Conservation (phyloP, 768 basidiomycete genomes). For the Podaxis sp. region DNA sequence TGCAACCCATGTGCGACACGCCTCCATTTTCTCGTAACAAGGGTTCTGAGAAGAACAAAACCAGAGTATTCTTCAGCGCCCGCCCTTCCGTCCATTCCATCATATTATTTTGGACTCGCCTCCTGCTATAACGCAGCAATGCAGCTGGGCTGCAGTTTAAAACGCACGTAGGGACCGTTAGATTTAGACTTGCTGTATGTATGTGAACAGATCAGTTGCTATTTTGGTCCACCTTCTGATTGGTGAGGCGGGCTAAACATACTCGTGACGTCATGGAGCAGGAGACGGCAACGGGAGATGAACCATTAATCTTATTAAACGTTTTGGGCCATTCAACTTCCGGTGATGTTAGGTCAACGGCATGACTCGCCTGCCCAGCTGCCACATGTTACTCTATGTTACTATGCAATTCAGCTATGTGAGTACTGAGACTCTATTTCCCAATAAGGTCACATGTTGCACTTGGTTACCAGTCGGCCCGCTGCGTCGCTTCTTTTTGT, state of each 20-base stretch:
- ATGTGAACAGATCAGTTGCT: neutral
- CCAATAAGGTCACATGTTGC: no score
- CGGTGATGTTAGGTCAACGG: neutral
- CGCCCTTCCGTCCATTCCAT: neutral
- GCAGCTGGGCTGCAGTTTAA: no score
- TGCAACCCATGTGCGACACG: neutral
- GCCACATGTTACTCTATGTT: neutral
- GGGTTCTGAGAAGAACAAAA: neutral
- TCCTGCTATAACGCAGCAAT: no score
- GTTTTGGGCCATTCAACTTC: neutral
- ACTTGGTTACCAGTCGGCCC: no score
- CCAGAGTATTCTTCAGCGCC: neutral
- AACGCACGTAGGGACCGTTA: neutral
- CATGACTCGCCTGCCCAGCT: neutral
- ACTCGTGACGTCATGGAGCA: conserved; percentile 11
- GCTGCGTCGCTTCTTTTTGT: no score
- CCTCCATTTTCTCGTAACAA: neutral
- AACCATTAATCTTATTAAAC: neutral
- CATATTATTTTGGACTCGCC: no score
- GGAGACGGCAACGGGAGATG: neutral
- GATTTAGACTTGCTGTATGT: neutral
- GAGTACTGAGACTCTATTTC: no score
- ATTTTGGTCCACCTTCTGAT: neutral
- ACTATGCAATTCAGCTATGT: no score
- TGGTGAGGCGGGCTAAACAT: neutral